A percentile compares a stretch with the other conserved stretches of the same genome.
Conservation (phyloP, 208 protist species). For the Herpetomonas tarakana region DNA sequence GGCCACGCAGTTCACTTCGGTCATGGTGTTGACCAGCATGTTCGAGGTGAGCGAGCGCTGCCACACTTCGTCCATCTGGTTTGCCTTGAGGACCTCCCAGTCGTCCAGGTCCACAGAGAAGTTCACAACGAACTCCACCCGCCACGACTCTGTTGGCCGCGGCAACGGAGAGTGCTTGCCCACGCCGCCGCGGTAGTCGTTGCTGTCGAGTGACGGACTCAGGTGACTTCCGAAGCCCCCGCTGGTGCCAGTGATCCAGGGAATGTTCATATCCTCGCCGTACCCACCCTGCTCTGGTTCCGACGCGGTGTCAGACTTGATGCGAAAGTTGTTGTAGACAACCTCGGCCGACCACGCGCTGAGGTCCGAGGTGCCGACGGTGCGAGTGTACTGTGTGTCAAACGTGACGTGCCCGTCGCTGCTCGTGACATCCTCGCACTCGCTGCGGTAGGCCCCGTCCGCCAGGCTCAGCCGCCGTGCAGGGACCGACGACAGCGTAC, state of each 20-base stretch:
- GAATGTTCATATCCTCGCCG: constrained; percentile 3
- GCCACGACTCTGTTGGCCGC: neutral
- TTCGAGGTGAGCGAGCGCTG: constrained; percentile 69
- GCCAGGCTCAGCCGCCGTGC: constrained; percentile 49
- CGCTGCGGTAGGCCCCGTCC: constrained; percentile 69
- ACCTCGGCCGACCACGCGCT: constrained; percentile 72
- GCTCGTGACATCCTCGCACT: constrained; percentile 77
- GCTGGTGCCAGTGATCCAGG: constrained; percentile 3
- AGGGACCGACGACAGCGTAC: constrained; percentile 67
- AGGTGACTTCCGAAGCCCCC: neutral
- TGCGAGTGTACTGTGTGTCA: constrained; percentile 66
- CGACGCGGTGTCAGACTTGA: constrained; percentile 9
- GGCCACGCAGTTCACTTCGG: constrained; percentile 56
- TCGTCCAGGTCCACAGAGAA: constrained; percentile 63
- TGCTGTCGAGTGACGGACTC: constrained; percentile 1
- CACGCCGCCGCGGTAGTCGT: constrained; percentile 7
- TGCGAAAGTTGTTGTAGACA: constrained; percentile 65
- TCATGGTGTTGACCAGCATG: constrained; percentile 56
- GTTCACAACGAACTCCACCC: constrained; percentile 50
- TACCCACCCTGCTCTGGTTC: constrained; percentile 10
- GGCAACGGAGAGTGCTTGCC: neutral
- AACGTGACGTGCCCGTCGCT: constrained; percentile 77
- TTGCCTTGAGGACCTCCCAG: constrained; percentile 61
- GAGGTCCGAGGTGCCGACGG: constrained; percentile 53
- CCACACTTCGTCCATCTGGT: constrained; percentile 63